Conservation (phyloP, 179 eudicot genomes). For the Carnegiea gigantea region DNA sequence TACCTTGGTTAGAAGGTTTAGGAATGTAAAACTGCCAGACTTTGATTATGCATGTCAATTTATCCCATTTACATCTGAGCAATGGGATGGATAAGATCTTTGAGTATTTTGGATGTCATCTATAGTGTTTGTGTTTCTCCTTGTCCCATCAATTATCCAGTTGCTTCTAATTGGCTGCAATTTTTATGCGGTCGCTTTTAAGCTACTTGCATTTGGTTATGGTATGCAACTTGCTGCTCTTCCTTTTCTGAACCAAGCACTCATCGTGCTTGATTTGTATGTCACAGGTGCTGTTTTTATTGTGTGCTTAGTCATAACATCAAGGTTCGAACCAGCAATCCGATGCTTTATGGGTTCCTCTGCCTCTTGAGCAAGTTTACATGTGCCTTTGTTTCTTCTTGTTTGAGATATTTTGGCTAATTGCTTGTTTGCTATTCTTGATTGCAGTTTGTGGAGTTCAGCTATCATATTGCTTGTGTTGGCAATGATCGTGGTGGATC, state of each 20-base stretch:
- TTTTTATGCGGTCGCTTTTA: not conserved
- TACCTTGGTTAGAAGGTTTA: not conserved
- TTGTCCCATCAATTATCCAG: not conserved
- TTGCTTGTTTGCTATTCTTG: constrained; percentile 9
- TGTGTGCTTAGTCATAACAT: constrained; percentile 79
- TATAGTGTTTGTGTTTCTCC: not conserved
- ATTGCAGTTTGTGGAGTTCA: constrained; percentile 87
- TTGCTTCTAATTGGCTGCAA: not conserved
- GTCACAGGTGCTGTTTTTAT: constrained; percentile 83
- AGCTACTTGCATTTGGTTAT: not conserved
- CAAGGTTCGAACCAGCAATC: constrained; percentile 55
- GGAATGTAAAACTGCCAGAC: not conserved
- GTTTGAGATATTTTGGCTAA: constrained; percentile 7
- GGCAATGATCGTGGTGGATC: constrained; percentile 86
- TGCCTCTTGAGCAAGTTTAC: constrained; percentile 5
- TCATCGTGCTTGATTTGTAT: constrained; percentile 18
- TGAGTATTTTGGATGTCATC: not conserved
- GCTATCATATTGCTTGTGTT: constrained; percentile 82
- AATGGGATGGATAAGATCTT: not conserved
- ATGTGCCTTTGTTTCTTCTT: not conserved
- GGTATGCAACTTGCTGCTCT: not conserved
- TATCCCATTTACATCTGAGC: not conserved
- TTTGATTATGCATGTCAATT: not conserved
- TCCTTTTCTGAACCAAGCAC: not conserved
- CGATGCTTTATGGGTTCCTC: constrained; percentile 2